phyloP scores from a whole-genome alignment of 768 basidiomycete genomes.

The Gymnopilus junonius region DNA sequence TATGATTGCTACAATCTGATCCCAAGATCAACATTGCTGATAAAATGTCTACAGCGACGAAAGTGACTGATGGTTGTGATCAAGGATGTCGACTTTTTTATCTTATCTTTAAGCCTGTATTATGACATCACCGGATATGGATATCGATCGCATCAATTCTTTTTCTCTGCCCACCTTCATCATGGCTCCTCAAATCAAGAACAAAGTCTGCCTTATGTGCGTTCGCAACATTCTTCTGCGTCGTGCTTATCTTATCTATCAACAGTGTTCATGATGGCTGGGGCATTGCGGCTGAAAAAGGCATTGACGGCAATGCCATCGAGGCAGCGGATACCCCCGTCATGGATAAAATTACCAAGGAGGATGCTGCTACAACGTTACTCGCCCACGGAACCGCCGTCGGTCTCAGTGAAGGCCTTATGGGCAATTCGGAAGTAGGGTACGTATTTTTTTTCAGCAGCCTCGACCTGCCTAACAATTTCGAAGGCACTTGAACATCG shows the following conservation, averaged over 20 bases:
- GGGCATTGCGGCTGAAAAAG: conserved; percentile 74
- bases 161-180: conserved; percentile 4
- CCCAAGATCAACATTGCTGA: too few species aligned
- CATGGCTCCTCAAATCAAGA: conserved; percentile 56
- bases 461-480: background rate
- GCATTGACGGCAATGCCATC: conserved; percentile 88
- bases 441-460: conserved; percentile 42
- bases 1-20: too few species aligned
- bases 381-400: conserved; percentile 91
- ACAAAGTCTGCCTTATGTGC: conserved; percentile 93
- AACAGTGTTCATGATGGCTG: conserved; percentile 95
- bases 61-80: too few species aligned
- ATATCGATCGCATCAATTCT: conserved; percentile 1
- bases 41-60: too few species aligned
- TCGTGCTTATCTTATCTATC: background rate
- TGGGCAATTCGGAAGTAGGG: conserved; percentile 99
- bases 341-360: conserved; percentile 87
- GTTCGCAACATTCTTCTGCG: conserved; percentile 20
- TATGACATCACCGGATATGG: conserved; percentile 1
- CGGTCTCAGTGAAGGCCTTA: conserved; percentile 89
- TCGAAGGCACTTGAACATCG: conserved; percentile 92
- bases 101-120: background rate
- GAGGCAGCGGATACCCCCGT: conserved; percentile 80
- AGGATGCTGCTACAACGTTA: conserved; percentile 73
- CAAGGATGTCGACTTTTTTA: too few species aligned